Evolutionary conservation across 2,329 filamentous ascomycete genomes (phyloP).

Genomic region (Xylaria arbuscula): DNA sequence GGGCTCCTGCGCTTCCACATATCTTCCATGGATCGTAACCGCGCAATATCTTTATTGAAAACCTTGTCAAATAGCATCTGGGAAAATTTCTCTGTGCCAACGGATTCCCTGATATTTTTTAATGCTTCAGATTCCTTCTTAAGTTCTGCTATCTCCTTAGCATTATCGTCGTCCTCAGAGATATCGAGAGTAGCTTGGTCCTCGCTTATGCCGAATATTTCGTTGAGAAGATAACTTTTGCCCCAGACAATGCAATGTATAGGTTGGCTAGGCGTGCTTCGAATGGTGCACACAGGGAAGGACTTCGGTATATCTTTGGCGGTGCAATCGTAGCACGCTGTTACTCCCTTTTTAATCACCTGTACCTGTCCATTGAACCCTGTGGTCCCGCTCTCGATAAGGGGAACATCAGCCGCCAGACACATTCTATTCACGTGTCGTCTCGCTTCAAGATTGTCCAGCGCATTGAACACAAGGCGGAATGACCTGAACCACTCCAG

Average conservation of each 20-base stretch:
- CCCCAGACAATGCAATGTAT: slow-evolving; percentile 99
- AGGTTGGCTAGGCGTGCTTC: slow-evolving; percentile 93
- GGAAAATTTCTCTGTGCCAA: slow-evolving; percentile 81
- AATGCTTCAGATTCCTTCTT: slow-evolving; percentile 85
- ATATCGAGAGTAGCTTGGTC: slow-evolving; percentile 85
- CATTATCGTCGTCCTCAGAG: slow-evolving; percentile 83
- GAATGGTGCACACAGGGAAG: slow-evolving; percentile 96
- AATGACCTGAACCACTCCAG: slow-evolving; percentile 89
- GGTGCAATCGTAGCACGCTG: slow-evolving; percentile 96
- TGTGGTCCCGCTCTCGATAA: slow-evolving; percentile 96
- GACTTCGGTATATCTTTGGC: slow-evolving; percentile 90
- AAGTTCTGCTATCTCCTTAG: slow-evolving; percentile 87
- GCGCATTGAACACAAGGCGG: slow-evolving; percentile 90
- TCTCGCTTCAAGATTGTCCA: slow-evolving; percentile 94
- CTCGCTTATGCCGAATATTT: slow-evolving; percentile 92
- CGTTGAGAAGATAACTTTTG: slow-evolving; percentile 94
- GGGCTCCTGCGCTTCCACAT: slow-evolving; percentile 91
- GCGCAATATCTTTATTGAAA: slow-evolving; percentile 84
- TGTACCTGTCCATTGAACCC: slow-evolving; percentile 98
- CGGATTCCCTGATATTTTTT: slow-evolving; percentile 82
- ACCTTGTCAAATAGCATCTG: slow-evolving; percentile 92
- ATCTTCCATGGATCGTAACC: slow-evolving; percentile 86
- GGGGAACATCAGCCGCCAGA: slow-evolving; percentile 85
- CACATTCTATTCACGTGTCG: slow-evolving; percentile 99
- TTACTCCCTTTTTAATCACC: slow-evolving; percentile 90